These are phyloP conservation scores for Xenosphaeropsis pyriputrescens DNA, from an alignment of 2,329 filamentous ascomycete species.

Conservation along the genomic window DNA sequence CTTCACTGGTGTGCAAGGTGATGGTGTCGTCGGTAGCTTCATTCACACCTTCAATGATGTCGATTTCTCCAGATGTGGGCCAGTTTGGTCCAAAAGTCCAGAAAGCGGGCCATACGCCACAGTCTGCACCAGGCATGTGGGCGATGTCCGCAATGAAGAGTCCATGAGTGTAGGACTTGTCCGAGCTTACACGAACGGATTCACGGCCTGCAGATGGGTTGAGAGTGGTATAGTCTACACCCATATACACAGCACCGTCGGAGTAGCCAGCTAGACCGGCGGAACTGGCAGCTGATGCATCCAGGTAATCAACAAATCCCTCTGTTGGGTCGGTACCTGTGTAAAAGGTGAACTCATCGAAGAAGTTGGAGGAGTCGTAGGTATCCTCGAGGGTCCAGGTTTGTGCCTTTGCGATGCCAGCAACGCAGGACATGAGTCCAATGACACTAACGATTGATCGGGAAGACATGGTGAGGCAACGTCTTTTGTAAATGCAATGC, in stretches of 20 bases:
- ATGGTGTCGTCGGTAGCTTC: conserved; percentile 40
- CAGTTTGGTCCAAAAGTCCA: conserved; percentile 45
- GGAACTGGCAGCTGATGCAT: conserved; percentile 39
- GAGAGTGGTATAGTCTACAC: conserved; percentile 47
- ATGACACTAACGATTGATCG: conserved; percentile 9
- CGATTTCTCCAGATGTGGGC: conserved; percentile 60
- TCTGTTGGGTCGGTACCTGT: conserved; percentile 50
- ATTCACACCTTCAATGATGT: conserved; percentile 70
- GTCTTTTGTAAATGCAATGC: neutral
- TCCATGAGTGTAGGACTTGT: conserved; percentile 35
- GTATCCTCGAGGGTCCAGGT: conserved; percentile 26
- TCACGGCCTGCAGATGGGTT: conserved; percentile 44
- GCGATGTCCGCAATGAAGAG: conserved; percentile 41
- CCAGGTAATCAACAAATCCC: conserved; percentile 60
- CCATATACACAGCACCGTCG: conserved; percentile 46
- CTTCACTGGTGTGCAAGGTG: conserved; percentile 50
- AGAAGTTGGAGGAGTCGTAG: conserved; percentile 26
- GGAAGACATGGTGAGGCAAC: conserved; percentile 4
- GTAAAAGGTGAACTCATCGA: conserved; percentile 39
- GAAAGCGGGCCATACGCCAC: conserved; percentile 47
- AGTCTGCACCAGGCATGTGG: conserved; percentile 42
- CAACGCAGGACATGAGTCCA: conserved; percentile 15
- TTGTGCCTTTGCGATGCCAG: conserved; percentile 10
- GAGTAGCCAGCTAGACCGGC: conserved; percentile 27
- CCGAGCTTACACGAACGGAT: conserved; percentile 52